Evolutionary conservation across 2,329 filamentous ascomycete genomes (phyloP).

Genomic region (Metarhizium sp.): DNA sequence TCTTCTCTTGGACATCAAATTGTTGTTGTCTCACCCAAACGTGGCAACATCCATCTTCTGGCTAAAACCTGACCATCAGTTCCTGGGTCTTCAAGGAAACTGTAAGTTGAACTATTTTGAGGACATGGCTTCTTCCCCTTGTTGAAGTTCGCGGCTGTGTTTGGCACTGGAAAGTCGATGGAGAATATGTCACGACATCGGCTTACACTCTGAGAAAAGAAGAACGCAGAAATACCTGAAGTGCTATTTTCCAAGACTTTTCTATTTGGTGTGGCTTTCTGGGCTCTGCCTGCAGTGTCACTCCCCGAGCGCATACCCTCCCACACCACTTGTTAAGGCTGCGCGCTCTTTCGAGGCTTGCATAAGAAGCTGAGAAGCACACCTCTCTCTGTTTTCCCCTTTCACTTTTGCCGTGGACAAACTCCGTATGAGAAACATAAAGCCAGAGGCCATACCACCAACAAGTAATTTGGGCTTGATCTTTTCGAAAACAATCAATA

Average conservation of each 20-base stretch:
- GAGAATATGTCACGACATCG: neutral
- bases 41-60: no score
- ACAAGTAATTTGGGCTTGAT: neutral
- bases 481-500: constrained; percentile 11
- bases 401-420: neutral
- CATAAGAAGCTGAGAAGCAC: neutral
- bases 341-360: neutral
- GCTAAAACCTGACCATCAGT: no score
- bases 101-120: neutral
- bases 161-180: neutral
- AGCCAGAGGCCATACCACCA: neutral
- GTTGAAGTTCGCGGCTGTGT: neutral
- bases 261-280: neutral
- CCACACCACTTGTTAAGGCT: neutral
- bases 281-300: neutral
- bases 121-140: neutral
- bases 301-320: neutral
- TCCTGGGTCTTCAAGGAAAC: neutral
- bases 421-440: neutral
- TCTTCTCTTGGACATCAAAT: neutral
- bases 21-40: no score
- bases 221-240: neutral
- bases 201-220: neutral
- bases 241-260: neutral
- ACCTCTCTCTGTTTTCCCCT: neutral